phyloP scores from a whole-genome alignment of 257 asterid species.

The Solanum chiquidenum region DNA sequence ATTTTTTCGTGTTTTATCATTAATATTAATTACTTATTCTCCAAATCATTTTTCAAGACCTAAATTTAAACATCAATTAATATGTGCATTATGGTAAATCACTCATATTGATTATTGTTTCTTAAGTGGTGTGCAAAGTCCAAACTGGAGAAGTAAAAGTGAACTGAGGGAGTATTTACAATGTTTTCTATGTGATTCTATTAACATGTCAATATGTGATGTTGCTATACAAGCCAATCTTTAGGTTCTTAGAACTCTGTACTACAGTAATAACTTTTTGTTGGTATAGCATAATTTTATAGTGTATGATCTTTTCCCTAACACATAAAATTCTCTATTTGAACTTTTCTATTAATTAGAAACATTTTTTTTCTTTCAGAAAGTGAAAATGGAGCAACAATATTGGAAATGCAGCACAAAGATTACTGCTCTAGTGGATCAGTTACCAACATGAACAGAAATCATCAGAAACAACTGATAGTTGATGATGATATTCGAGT shows the following conservation, averaged over 20 bases:
- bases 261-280: neutral
- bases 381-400: conserved; percentile 50
- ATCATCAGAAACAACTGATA: conserved; percentile 15
- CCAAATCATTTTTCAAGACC: neutral
- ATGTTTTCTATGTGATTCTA: neutral
- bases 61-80: no score
- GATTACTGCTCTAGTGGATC: conserved; percentile 24
- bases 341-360: neutral
- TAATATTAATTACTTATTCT: neutral
- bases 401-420: conserved; percentile 64
- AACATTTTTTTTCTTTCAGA: conserved; percentile 22
- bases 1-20: neutral
- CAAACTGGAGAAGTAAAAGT: neutral
- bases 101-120: neutral
- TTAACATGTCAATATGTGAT: neutral
- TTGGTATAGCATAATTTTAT: neutral
- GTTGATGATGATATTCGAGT: conserved; percentile 38
- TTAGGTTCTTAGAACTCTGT: neutral
- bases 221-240: neutral
- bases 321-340: neutral
- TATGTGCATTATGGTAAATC: no score
- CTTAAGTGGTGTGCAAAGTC: neutral
- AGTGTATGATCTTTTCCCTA: neutral
- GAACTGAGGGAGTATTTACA: neutral
- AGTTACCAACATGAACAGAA: conserved; percentile 12